Conservation (phyloP, 1,139 yeast species). For the Lodderomyces theae region DNA sequence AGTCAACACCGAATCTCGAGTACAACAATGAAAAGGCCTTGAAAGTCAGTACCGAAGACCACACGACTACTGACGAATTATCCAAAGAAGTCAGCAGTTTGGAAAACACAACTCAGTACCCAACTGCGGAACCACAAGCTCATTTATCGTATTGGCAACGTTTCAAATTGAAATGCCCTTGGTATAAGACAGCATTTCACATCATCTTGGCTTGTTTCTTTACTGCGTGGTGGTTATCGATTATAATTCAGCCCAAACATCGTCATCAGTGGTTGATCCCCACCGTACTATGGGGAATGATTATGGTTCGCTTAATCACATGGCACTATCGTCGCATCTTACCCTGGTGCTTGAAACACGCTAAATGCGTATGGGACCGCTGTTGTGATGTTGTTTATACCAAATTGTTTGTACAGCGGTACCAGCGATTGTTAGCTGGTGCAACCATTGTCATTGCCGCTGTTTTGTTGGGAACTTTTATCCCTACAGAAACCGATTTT, state of each 20-base stretch:
- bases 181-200: constrained; percentile 25
- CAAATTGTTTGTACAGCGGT: constrained; percentile 32
- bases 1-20: not conserved
- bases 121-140: not conserved
- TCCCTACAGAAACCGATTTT: constrained; percentile 49
- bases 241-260: constrained; percentile 50
- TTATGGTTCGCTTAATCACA: constrained; percentile 55
- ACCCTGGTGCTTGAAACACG: constrained; percentile 25
- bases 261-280: constrained; percentile 65
- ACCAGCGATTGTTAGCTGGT: constrained; percentile 44
- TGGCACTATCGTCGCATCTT: constrained; percentile 50
- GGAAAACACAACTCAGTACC: constrained; percentile 5
- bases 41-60: not conserved
- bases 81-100: constrained; percentile 7
- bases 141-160: constrained; percentile 11
- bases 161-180: constrained; percentile 23
- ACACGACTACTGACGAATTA: not conserved
- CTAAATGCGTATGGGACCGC: constrained; percentile 40
- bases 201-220: constrained; percentile 45
- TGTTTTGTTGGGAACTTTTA: constrained; percentile 54
- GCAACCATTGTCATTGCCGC: constrained; percentile 46
- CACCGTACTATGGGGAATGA: constrained; percentile 52
- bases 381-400: constrained; percentile 38
- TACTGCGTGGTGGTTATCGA: constrained; percentile 68
- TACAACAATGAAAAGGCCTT: not conserved